Evolutionary conservation across 129 eudicot genomes (phyloP), one percentile per base, ranked within the genome.

Genomic region (Centrapalus pauciflorus): DNA sequence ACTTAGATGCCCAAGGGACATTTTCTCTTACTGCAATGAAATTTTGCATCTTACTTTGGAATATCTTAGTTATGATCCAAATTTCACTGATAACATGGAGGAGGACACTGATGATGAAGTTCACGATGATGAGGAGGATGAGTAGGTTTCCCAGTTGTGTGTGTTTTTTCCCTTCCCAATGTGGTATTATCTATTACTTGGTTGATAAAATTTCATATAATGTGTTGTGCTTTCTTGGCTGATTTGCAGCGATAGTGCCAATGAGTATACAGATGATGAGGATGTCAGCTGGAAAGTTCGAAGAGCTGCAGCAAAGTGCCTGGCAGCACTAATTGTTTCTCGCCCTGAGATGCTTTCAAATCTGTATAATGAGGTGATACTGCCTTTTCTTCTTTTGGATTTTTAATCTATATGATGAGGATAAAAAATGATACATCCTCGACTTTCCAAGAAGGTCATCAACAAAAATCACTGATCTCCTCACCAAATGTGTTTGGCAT

Each of bases 31-130:
- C 66, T 89, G 97, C 54, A 76, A 94, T 72, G 79, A 89, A 79
- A 94, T 94, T 35, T 76, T 89, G 69, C 83, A 84, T 77, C 97
- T 94, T 72, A 75, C 82, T 40, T 79, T 94, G 78, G 97, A 94
- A 63, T 94, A 72, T 80, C 88, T 94, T 40, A 94, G 99, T 74
- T 87, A 94, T 70, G 99, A 94, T 77, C 99, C 99, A 50, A 94
- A 94, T 78, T 94, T 94, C 75, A 89, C 99, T 52, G 99, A 94
- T 77, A 82, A 86, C 83, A 94, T 89, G 99, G 99, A 94, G 78
- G 99, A 89, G 79, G 97, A 89, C 66, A 86, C 93, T 45, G 94
- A 94, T 79, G 87, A 89, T 62, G 97, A 89, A 65, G 66, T 69
- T 66, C 78, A 67, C 49, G 99, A 77, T 40, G 99, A 86, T 27